Evolutionary conservation across 768 basidiomycete species (phyloP).

Genomic region (Mrakia hoshinonis): DNA sequence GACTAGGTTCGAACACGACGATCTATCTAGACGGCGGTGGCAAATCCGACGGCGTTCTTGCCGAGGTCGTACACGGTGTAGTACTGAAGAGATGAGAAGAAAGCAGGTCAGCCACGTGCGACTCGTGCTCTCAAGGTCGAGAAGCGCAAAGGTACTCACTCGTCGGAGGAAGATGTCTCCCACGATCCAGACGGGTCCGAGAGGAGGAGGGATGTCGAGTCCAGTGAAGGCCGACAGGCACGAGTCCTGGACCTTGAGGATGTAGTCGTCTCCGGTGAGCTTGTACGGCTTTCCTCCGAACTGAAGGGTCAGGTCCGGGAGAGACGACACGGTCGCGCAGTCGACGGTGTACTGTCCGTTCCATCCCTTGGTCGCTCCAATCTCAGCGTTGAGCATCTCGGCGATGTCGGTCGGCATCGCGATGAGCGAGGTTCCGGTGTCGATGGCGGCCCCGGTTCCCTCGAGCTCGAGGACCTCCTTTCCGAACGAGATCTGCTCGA

Average conservation of each 20-base stretch:
- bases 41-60: slow-evolving; percentile 73
- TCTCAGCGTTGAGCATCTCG: slow-evolving; percentile 82
- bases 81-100: slow-evolving; percentile 30
- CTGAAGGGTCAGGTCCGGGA: slow-evolving; percentile 76
- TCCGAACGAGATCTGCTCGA: slow-evolving; percentile 76
- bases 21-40: slow-evolving; percentile 39
- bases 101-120: no score
- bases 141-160: slow-evolving; percentile 7
- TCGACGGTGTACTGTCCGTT: slow-evolving; percentile 86
- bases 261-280: slow-evolving; percentile 47
- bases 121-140: no score
- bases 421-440: slow-evolving; percentile 40
- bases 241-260: slow-evolving; percentile 79
- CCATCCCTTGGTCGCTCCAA: slow-evolving; percentile 90
- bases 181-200: slow-evolving; percentile 49
- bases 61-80: slow-evolving; percentile 44
- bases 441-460: slow-evolving; percentile 60
- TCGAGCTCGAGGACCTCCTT: slow-evolving; percentile 80
- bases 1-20: no score
- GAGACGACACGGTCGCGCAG: slow-evolving; percentile 68
- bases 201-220: slow-evolving; percentile 63
- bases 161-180: slow-evolving; percentile 43
- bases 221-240: slow-evolving; percentile 92
- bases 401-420: slow-evolving; percentile 92
- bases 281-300: slow-evolving; percentile 59